phyloP scores from a whole-genome alignment of 176 grass and related monocot genomes.

The Neostapfia colusana region DNA sequence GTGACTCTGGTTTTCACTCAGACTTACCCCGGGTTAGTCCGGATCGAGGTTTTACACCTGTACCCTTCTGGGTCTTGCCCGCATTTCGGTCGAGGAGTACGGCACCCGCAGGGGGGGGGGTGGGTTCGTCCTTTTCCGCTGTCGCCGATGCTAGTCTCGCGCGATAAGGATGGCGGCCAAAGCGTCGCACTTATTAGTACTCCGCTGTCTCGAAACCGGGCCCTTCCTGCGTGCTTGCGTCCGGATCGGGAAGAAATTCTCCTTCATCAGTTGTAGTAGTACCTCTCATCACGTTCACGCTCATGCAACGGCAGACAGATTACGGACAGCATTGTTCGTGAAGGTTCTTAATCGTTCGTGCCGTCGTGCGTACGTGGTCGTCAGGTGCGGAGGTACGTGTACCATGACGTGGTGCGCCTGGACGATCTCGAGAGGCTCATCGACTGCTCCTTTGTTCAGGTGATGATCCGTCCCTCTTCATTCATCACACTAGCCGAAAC shows the following conservation, averaged over 20 bases:
- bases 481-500: no score
- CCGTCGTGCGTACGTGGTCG: no score
- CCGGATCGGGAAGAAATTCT: not conserved
- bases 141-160: not conserved
- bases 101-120: not conserved
- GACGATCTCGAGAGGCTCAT: conserved; percentile 91
- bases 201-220: conserved; percentile 20
- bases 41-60: not conserved
- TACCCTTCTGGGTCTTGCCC: not conserved
- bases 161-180: conserved; percentile 59
- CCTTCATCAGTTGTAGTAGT: not conserved
- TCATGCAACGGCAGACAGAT: no score
- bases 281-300: not conserved
- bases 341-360: not conserved
- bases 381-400: conserved; percentile 84
- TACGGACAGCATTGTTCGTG: no score
- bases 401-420: conserved; percentile 90
- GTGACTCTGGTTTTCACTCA: not conserved
- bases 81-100: not conserved
- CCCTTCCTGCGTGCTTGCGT: not conserved
- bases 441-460: conserved; percentile 92
- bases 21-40: not conserved
- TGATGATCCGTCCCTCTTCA: conserved; percentile 24
- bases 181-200: conserved; percentile 56
- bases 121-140: conserved; percentile 28